A percentile compares a stretch with the other conserved stretches of the same genome.
Conservation (phyloP, 441 rosid species). For the Gossypium davidsonii region DNA sequence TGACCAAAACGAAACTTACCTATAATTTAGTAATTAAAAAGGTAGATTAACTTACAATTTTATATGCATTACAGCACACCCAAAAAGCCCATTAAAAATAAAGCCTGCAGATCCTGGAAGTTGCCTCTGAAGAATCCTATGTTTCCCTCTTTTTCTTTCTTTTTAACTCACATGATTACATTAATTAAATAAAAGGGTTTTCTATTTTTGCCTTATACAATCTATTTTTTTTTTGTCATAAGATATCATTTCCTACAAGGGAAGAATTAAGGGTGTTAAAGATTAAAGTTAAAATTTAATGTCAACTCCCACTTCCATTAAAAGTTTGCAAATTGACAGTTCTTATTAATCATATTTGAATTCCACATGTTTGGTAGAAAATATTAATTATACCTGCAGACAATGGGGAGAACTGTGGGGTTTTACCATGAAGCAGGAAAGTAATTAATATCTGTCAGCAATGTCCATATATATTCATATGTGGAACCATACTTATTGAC, state of each 20-base stretch:
- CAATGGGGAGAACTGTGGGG: background rate
- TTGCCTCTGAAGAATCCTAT: slow-evolving; percentile 52
- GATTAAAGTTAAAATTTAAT: background rate
- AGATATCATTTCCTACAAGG: background rate
- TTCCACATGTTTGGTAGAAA: slow-evolving; percentile 8
- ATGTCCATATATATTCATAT: slow-evolving; percentile 30
- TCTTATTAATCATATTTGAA: background rate
- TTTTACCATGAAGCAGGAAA: slow-evolving; percentile 7
- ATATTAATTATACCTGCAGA: background rate
- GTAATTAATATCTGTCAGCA: slow-evolving; percentile 34
- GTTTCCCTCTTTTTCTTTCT: slow-evolving; percentile 7
- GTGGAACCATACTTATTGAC: slow-evolving; percentile 31
- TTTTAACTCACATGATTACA: background rate
- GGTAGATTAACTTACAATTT: too few relatives aligned
- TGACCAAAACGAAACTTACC: too few relatives aligned
- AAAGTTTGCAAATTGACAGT: background rate
- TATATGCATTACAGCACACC: slow-evolving; percentile 10
- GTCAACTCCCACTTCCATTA: too few relatives aligned
- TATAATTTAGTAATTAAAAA: too few relatives aligned
- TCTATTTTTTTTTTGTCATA: background rate
- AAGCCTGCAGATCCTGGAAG: slow-evolving; percentile 43
- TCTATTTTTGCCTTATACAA: background rate
- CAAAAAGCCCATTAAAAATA: background rate
- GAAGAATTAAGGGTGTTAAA: background rate
- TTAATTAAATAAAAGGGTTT: background rate